phyloP scores from a whole-genome alignment of 352 stramenopile genomes.

The Albugo laibachii region DNA sequence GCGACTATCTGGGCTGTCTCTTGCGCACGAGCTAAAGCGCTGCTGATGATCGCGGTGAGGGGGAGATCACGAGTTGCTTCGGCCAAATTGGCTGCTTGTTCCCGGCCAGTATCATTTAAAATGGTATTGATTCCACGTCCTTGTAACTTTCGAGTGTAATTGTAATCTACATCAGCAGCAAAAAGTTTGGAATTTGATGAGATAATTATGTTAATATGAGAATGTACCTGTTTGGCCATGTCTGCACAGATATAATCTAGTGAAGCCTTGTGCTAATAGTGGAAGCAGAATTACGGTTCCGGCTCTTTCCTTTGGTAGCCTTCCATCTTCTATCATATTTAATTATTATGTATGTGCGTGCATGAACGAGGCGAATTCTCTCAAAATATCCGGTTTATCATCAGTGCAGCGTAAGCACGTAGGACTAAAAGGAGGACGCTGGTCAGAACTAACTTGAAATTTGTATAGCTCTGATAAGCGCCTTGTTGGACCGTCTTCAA shows the following conservation, averaged over 20 bases:
- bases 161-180: slow-evolving; percentile 24
- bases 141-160: slow-evolving; percentile 48
- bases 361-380: too few species aligned
- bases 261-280: slow-evolving; percentile 22
- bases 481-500: too few species aligned
- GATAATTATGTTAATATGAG: background rate
- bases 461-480: too few species aligned
- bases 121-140: slow-evolving; percentile 55
- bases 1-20: slow-evolving; percentile 33
- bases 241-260: slow-evolving; percentile 51
- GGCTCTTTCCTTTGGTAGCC: too few species aligned
- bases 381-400: too few species aligned
- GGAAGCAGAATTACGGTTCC: slow-evolving; percentile 17
- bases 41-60: slow-evolving; percentile 47
- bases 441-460: too few species aligned
- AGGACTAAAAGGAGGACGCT: too few species aligned
- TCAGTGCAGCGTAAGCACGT: too few species aligned
- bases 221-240: slow-evolving; percentile 40
- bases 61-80: slow-evolving; percentile 45
- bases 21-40: slow-evolving; percentile 21
- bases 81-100: slow-evolving; percentile 36
- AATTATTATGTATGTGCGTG: too few species aligned
- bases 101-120: slow-evolving; percentile 32
- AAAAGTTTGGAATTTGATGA: background rate
- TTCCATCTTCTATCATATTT: too few species aligned